Base-by-base conservation (phyloP, 108 stramenopile species). In the Cyclotella sp. region DNA sequence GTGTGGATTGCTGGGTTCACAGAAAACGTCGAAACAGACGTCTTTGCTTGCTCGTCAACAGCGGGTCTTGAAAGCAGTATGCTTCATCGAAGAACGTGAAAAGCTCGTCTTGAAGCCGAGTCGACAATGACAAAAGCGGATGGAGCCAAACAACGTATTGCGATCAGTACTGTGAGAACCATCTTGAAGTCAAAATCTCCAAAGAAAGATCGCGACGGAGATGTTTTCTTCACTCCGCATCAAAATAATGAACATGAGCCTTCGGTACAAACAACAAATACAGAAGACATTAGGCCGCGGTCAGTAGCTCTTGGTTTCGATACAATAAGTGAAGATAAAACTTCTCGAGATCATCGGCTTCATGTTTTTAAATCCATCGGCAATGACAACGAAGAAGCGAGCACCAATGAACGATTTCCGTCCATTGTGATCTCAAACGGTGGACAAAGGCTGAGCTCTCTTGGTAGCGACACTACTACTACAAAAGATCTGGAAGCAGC, bases 141-240 rank as follows among this genome's bases (percentile, higher is more conserved):
- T 21, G 19, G 12, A 19, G 22, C 22, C 55, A 57, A 57, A 26
- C 7, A 24, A 19, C 55, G 55, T 24, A 26, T 5, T 5, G 8
- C 55, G 22, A 57, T 57, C 24, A 26, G 55, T 26, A 34, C 34
- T 34, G 34, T 34, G 34, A 34, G 51, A 21, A 15, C 61, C 61
- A 63, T 63, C 3, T 16, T 63, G 9, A 63, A 63, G 11, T 65
- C 63, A 1, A 21, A 6, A 9, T 65, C 63, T 21, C 63, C 63
- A 12, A 65, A 46, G 42, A 45, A 27, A 43, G 63, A 65, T 24
- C 45, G 45, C 44, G 63, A 65, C n/a, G 63, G 45, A 9, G 63
- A 46, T 26, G 19, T 65, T 21, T 65, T 65, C 45, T 65, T 65
- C 63, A 65, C 43, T 65, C 63, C 63, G 11, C 34, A 61, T 61